Base-by-base conservation (phyloP, 2,329 filamentous ascomycete genomes). In the Fusarium odoratissimum region DNA sequence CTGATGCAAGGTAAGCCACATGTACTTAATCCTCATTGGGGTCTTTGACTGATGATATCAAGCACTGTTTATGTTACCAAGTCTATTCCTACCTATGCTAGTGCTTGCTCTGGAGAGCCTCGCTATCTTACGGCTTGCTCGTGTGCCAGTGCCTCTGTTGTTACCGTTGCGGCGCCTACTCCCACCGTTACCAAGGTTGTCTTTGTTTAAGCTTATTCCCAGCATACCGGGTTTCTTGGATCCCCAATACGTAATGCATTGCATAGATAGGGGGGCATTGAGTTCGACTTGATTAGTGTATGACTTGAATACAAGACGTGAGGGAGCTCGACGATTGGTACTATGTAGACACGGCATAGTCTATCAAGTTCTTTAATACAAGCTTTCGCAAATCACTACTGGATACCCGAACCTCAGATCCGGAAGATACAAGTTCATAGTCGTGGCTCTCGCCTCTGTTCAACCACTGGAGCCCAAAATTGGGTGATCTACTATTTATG, bases 71-170 rank as follows among this genome's bases (percentile, higher is more conserved):
- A 64, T 28, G 64, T 75, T 3, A 72, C 68, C 35, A 74, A 73
- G 58, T 62, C 74, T 25, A 44, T 73, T 28, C 74, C 74, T 13
- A 73, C 74, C 7, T 76, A 76, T 40, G 71, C 71, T 11, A 74
- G 62, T 31, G 71, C 69, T n/a, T 76, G 73, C 30, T 76, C 73
- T 5, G 74, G 73, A 13, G 64, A 59, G 31, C 13, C 56, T 58
- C 69, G 73, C 8, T 76, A 76, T 19, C 60, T 72, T 25, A 76
- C 74, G 23, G 74, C 73, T 16, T 76, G 73, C 31, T 68, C 69
- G 13, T 76, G 74, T 21, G 68, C 70, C 3, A 49, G 65, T 13
- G 71, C 69, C 25, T 64, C 73, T 21, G 28, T 45, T 14, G 57
- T 71, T 9, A 75, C 71, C 14, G 61, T 74, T 45, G 59, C 46